Conservation (phyloP, 164 flowering plant species). For the Liriodendron chinense region DNA sequence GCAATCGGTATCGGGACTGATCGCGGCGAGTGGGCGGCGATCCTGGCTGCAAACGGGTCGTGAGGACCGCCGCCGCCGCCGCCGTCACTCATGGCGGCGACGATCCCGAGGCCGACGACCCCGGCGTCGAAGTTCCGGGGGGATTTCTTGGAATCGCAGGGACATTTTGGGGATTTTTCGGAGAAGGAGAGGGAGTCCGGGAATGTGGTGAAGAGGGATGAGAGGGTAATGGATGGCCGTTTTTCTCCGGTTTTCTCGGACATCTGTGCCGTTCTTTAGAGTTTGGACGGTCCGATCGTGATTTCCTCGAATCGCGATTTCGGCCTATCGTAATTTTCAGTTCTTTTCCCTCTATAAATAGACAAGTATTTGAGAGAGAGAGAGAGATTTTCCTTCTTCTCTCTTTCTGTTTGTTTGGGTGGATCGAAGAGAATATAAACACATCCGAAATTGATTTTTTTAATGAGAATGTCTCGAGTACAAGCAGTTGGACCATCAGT, state of each 20-base stretch:
- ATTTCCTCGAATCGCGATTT: not conserved
- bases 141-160: constrained; percentile 20
- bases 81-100: constrained; percentile 41
- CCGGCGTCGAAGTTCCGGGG: constrained; percentile 31
- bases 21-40: constrained; percentile 22
- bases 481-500: too few species aligned
- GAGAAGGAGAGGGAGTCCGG: constrained; percentile 14
- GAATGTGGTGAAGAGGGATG: constrained; percentile 28
- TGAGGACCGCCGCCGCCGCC: constrained; percentile 16
- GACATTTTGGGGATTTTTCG: constrained; percentile 16
- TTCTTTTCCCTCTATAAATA: not conserved
- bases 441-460: not conserved
- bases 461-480: not conserved
- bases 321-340: not conserved
- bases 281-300: not conserved
- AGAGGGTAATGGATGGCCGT: constrained; percentile 18
- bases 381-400: not conserved
- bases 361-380: not conserved
- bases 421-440: not conserved
- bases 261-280: not conserved
- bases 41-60: constrained; percentile 12
- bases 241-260: not conserved
- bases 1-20: constrained; percentile 39
- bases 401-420: not conserved
- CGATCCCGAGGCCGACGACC: constrained; percentile 48